phyloP scores from a whole-genome alignment of 345 rosid genomes.

The Citrus unshiu region DNA sequence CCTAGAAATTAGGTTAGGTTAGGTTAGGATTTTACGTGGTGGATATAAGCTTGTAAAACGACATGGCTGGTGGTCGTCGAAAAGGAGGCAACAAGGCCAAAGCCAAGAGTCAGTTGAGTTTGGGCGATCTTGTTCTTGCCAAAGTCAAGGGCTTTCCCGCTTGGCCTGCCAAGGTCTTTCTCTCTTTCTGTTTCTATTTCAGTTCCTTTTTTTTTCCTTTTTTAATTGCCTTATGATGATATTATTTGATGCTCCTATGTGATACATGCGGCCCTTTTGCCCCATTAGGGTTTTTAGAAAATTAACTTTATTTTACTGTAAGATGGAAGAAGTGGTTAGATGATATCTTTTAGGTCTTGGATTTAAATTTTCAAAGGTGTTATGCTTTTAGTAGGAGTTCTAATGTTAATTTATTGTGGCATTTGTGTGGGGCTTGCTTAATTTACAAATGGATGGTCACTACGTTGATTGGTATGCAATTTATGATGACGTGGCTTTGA shows the following conservation, averaged over 20 bases:
- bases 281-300: background rate
- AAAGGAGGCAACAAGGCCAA: slow-evolving; percentile 65
- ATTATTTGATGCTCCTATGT: background rate
- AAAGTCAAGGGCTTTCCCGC: slow-evolving; percentile 93
- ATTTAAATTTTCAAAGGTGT: background rate
- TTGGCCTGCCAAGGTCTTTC: slow-evolving; percentile 95
- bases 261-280: background rate
- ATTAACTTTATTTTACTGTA: background rate
- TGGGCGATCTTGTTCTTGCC: slow-evolving; percentile 98
- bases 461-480: background rate
- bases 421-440: background rate
- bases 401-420: background rate
- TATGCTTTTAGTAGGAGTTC: background rate
- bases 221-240: background rate
- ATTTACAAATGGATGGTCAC: background rate
- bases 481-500: background rate
- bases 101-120: slow-evolving; percentile 53
- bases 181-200: background rate
- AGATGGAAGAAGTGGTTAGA: background rate
- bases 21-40: background rate
- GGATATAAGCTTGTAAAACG: background rate
- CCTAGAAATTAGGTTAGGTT: too few relatives aligned
- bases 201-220: background rate
- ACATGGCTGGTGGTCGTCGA: slow-evolving; percentile 77
- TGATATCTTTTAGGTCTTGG: background rate